A percentile compares a stretch with the other conserved stretches of the same genome.
Evolutionary conservation across 495 filamentous ascomycete species (phyloP).

Genomic region (Alectoria sarmentosa): DNA sequence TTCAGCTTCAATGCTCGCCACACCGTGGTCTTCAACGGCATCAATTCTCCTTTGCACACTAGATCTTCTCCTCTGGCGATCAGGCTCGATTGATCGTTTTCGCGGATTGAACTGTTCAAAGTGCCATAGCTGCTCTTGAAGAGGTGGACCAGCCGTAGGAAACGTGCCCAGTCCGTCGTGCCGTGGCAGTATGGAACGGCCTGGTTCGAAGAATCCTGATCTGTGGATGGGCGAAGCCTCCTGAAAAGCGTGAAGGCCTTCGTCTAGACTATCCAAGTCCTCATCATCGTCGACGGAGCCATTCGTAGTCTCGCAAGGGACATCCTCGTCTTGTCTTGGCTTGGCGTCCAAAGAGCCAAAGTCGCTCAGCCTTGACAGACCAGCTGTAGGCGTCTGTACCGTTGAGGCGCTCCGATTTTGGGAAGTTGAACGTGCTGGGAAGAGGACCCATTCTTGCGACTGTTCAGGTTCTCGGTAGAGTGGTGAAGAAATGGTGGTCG

Average conservation of each 20-base stretch:
- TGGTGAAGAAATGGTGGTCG: conserved; percentile 34
- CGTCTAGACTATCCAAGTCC: conserved; percentile 87
- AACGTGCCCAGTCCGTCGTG: conserved; percentile 93
- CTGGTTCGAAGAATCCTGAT: conserved; percentile 42
- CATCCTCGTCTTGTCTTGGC: conserved; percentile 41
- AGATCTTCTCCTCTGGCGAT: conserved; percentile 41
- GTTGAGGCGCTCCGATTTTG: conserved; percentile 66
- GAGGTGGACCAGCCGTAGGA: conserved; percentile 43
- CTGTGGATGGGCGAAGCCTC: conserved; percentile 52
- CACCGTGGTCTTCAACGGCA: conserved; percentile 55
- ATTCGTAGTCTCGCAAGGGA: conserved; percentile 44
- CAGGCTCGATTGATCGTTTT: conserved; percentile 34
- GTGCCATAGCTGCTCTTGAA: conserved; percentile 77
- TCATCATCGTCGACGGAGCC: conserved; percentile 60
- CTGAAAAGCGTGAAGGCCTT: conserved; percentile 79
- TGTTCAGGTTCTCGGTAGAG: conserved; percentile 49
- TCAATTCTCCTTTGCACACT: conserved; percentile 60
- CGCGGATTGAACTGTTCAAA: conserved; percentile 76
- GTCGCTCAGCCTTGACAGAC: conserved; percentile 71
- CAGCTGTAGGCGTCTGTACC: conserved; percentile 64
- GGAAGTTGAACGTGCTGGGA: conserved; percentile 59
- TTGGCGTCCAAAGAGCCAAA: conserved; percentile 67
- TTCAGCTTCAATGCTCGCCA: conserved; percentile 52
- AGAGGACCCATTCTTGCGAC: conserved; percentile 92
- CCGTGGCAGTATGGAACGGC: conserved; percentile 63